These are phyloP conservation scores for Ceraceosorus guamensis DNA, from an alignment of 1,284 basidiomycete genomes.

Conservation along the genomic window DNA sequence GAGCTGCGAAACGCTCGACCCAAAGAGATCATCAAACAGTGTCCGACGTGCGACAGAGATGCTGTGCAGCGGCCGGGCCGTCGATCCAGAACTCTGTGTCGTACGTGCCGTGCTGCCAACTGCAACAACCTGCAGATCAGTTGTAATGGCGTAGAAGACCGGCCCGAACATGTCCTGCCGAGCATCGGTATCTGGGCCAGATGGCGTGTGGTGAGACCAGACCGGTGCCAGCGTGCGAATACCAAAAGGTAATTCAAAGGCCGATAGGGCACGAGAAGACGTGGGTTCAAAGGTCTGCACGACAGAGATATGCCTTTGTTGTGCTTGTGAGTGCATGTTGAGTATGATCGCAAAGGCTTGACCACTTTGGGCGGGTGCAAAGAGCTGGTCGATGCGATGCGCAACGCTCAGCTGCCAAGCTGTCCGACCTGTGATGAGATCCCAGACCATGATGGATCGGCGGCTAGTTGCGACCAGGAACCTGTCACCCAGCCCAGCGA, in stretches of 20 bases:
- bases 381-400: not conserved
- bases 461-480: conserved; percentile 23
- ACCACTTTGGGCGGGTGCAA: not conserved
- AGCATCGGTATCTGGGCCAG: not conserved
- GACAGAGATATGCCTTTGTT: not conserved
- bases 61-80: conserved; percentile 54
- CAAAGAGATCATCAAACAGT: conserved; percentile 78
- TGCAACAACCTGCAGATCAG: conserved; percentile 24
- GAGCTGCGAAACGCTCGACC: conserved; percentile 51
- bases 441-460: conserved; percentile 29
- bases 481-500: conserved; percentile 27
- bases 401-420: conserved; percentile 12
- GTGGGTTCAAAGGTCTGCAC: conserved; percentile 1
- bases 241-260: conserved; percentile 2
- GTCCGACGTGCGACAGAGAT: conserved; percentile 63
- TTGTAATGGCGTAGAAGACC: conserved; percentile 24
- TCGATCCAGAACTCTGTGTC: conserved; percentile 4
- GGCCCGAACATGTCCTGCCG: conserved; percentile 5
- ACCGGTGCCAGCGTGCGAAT: not conserved
- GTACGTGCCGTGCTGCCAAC: conserved; percentile 8
- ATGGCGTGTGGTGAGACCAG: too few relatives aligned
- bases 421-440: conserved; percentile 32
- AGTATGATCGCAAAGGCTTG: not conserved
- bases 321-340: not conserved
- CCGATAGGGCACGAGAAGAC: not conserved